phyloP scores from a whole-genome alignment of 495 filamentous ascomycete species.

The Penicillium alfredii region DNA sequence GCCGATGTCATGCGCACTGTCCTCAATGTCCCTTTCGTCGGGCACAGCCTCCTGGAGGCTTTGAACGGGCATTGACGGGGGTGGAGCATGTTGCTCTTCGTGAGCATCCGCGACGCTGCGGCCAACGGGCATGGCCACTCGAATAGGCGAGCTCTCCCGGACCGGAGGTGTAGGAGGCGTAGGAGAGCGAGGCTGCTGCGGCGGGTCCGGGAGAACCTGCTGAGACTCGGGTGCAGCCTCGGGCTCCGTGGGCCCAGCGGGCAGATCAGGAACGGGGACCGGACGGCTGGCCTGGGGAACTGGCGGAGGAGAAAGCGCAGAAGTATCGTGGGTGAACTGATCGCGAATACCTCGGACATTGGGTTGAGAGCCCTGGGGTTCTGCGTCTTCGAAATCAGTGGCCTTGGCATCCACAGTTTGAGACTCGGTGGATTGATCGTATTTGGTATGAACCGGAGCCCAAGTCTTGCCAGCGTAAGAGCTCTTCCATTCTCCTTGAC shows the following conservation, averaged over 20 bases:
- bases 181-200: slow-evolving; percentile 55
- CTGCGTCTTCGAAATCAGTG: slow-evolving; percentile 38
- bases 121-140: slow-evolving; percentile 79
- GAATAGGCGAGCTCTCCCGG: slow-evolving; percentile 65
- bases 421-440: slow-evolving; percentile 56
- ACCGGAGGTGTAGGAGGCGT: slow-evolving; percentile 52
- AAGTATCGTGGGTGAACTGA: slow-evolving; percentile 57
- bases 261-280: slow-evolving; percentile 68
- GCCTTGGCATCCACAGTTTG: slow-evolving; percentile 54
- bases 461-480: slow-evolving; percentile 83
- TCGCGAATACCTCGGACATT: slow-evolving; percentile 68
- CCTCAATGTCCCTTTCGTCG: slow-evolving; percentile 56
- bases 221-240: slow-evolving; percentile 39
- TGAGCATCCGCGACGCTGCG: slow-evolving; percentile 49
- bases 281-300: slow-evolving; percentile 39
- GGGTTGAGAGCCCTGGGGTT: slow-evolving; percentile 46
- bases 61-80: slow-evolving; percentile 48
- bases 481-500: slow-evolving; percentile 76
- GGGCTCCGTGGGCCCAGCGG: slow-evolving; percentile 47
- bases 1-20: slow-evolving; percentile 58
- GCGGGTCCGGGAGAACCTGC: slow-evolving; percentile 44
- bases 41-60: slow-evolving; percentile 55
- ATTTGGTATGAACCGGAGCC: slow-evolving; percentile 70
- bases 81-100: slow-evolving; percentile 45
- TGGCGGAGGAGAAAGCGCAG: slow-evolving; percentile 11